Base-by-base conservation (phyloP, 345 rosid species). In the Gossypium thurberi region DNA sequence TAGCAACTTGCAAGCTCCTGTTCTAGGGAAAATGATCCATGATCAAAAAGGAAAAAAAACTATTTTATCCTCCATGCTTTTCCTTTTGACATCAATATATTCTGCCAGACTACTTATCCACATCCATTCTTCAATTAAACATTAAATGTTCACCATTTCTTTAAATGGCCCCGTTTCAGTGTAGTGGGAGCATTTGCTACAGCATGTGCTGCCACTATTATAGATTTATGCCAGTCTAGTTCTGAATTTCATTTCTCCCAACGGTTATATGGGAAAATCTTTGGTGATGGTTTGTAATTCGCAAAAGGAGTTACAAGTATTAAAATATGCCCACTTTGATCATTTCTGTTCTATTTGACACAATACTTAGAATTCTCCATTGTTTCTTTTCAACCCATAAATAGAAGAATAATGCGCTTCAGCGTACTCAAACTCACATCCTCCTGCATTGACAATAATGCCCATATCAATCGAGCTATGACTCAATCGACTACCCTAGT, bases 291-390 rank as follows among this genome's bases (percentile, higher is more conserved):
- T 33, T 5, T 33, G 40, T 33, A 33, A 5, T 33, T 33, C 1
- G 40, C 40, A 33, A 33, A 5, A 5, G 40, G 40, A 33, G 40
- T 5, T 33, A 4, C 33, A 26, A 26, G 28, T 26, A 26, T 28
- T 28, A 28, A 28, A 28, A 28, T 28, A 4, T 33, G 7, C 7
- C 0, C 1, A 33, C 37, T 33, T 3, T 4, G 6, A 28, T 28
- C 1, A 4, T 28, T 4, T 28, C 5, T 28, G 1, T 28, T 28
- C 6, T 28, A 4, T 28, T 28, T 28, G 37, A 28, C 6, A 28
- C 0, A 28, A 28, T 28, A 28, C 0, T 28, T 28, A 28, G 0
- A 28, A 28, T 0, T 28, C 0, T 0, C 0, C 0, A 0, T 28
- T 4, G 6, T 28, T 28, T 4, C 0, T 28, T 28, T 28, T 4